A percentile compares a stretch with the other conserved stretches of the same genome.
Evolutionary conservation across 2,329 filamentous ascomycete species (phyloP).

Genomic region (Sclerotinia subarctica): DNA sequence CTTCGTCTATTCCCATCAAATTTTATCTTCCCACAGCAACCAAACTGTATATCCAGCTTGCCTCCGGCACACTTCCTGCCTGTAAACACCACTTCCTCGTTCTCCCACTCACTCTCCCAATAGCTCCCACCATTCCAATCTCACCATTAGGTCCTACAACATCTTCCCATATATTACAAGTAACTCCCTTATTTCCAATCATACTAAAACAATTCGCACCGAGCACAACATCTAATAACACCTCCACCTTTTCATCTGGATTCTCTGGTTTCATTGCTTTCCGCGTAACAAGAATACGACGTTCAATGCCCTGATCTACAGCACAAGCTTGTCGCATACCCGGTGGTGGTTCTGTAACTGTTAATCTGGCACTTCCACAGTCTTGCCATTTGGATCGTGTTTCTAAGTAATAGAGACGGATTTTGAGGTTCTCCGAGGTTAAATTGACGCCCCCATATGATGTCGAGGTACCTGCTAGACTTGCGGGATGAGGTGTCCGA

Average conservation of each 20-base stretch:
- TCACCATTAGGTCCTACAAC: constrained; percentile 32
- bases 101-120: constrained; percentile 32
- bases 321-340: constrained; percentile 57
- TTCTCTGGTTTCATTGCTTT: constrained; percentile 24
- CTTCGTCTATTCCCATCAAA: background rate
- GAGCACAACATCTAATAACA: constrained; percentile 30
- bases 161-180: constrained; percentile 35
- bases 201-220: constrained; percentile 31
- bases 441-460: constrained; percentile 49
- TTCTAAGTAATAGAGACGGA: constrained; percentile 80
- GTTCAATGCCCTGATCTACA: constrained; percentile 68
- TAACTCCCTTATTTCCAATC: constrained; percentile 31
- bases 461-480: constrained; percentile 30
- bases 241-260: constrained; percentile 18
- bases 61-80: constrained; percentile 29
- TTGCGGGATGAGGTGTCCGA: constrained; percentile 28
- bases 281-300: constrained; percentile 80
- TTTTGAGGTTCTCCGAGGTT: constrained; percentile 76
- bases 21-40: constrained; percentile 19
- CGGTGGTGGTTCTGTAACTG: constrained; percentile 72
- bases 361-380: constrained; percentile 78
- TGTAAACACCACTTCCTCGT: constrained; percentile 36
- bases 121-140: constrained; percentile 29
- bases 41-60: constrained; percentile 34
- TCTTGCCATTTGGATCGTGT: constrained; percentile 82